Base-by-base conservation (phyloP, 2,329 filamentous ascomycete genomes). In the Aspergillus spinulosporus region DNA sequence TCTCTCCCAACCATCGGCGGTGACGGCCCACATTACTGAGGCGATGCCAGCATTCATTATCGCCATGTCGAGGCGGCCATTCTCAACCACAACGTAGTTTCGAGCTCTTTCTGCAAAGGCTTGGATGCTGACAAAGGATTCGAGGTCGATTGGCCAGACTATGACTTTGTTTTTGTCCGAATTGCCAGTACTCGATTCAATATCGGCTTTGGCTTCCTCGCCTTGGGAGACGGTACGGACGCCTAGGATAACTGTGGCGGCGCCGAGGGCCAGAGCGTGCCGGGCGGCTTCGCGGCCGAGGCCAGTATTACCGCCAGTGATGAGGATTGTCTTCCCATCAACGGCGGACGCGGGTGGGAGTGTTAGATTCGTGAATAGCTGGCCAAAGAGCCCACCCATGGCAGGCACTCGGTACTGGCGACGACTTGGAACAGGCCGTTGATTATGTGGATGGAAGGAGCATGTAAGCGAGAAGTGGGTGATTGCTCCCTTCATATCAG, bases 251-350 rank as follows among this genome's bases (percentile, higher is more conserved):
- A 81, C 64, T 9, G 69, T 74, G 1, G 64, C 65, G 21, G 74
- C 74, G 8, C 71, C 69, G 11, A 80, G 70, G 1, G 68, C 63
- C 2, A 74, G 70, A 49, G 76, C 72, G 59, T 79, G 76, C 3
- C 73, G 70, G 1, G 77, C 76, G n/a, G 78, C 74, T 68, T 80
- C 79, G 34, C 73, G 68, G 9, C 79, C 79, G 1, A 82, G 72
- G n/a, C 55, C 55, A 2, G 55, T 57, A 40, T 57, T 57, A 1
- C 32, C 46, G 14, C 55, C 55, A 3, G 48, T 61, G 45, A 61
- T 58, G 5, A 61, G 48, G 45, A 61, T 40, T 12, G 55, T 57
- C 15, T 54, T 44, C 1, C 40, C 40, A 11, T 28, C 21, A 11
- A 44, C 8, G 0, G 15, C 5, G 1, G 14, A 26, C 8, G 21